phyloP scores from a whole-genome alignment of 805 yeast genomes.

The Clavispora santaluciae region DNA sequence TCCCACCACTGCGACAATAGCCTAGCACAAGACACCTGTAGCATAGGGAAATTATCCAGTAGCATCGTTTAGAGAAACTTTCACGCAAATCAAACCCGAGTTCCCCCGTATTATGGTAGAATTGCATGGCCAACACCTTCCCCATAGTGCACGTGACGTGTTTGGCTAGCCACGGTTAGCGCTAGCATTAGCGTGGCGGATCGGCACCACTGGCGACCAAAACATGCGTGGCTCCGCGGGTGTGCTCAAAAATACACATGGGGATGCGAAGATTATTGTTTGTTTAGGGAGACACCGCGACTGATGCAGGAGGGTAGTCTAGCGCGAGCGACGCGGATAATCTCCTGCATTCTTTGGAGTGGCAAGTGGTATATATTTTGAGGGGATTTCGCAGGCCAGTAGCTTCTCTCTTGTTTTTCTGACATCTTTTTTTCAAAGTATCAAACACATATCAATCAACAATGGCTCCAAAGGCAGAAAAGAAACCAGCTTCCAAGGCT shows the following conservation, averaged over 20 bases:
- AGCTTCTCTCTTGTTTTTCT: constrained; percentile 7
- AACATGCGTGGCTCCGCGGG: neutral
- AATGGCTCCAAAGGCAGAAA: constrained; percentile 37
- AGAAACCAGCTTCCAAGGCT: constrained; percentile 37
- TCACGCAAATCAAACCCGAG: no score
- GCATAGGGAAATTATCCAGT: no score
- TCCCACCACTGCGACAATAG: neutral
- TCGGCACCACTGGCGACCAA: neutral
- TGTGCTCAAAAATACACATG: constrained; percentile 14
- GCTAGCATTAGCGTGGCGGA: neutral
- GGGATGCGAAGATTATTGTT: constrained; percentile 7
- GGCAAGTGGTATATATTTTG: constrained; percentile 17
- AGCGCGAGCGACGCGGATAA: constrained; percentile 11
- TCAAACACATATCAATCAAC: constrained; percentile 10
- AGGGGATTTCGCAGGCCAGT: constrained; percentile 12
- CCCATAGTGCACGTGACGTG: neutral
- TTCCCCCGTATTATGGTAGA: no score
- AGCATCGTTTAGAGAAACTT: no score
- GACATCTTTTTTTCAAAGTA: constrained; percentile 11
- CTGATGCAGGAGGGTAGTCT: constrained; percentile 9
- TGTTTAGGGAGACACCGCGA: constrained; percentile 6
- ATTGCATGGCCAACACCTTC: no score
- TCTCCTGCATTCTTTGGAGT: constrained; percentile 16
- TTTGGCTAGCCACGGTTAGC: neutral
- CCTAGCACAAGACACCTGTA: neutral